Percentiles rank a stretch among this genome's conserved stretches.
Evolutionary conservation across 495 filamentous ascomycete species (phyloP).

Genomic region (Penicillium subrubescens): DNA sequence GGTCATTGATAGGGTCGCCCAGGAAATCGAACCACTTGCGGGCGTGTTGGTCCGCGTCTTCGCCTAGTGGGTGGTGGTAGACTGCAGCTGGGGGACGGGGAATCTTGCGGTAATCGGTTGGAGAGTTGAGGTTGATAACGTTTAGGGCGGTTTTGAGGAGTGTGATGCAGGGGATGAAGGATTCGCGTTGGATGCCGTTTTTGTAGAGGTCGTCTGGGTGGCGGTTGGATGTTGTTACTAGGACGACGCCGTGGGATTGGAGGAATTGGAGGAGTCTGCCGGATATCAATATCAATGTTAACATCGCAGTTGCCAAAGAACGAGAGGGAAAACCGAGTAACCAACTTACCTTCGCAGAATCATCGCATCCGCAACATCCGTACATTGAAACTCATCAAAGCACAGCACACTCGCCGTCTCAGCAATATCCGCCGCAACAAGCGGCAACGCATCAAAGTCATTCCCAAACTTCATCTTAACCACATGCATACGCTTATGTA

Average conservation of each 20-base stretch:
- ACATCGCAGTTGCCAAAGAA: not conserved
- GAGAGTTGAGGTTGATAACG: slow-evolving; percentile 92
- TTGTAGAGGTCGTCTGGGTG: slow-evolving; percentile 96
- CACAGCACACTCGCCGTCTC: slow-evolving; percentile 83
- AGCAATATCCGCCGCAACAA: slow-evolving; percentile 91
- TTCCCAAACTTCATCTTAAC: slow-evolving; percentile 88
- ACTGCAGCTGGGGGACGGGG: slow-evolving; percentile 91
- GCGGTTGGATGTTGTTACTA: slow-evolving; percentile 95
- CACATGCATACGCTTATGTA: slow-evolving; percentile 87
- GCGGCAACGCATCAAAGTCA: slow-evolving; percentile 88
- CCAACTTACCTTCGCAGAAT: slow-evolving; percentile 71
- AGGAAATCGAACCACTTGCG: slow-evolving; percentile 95
- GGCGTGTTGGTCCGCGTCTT: slow-evolving; percentile 74
- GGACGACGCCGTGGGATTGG: slow-evolving; percentile 94
- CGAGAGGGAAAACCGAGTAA: not conserved
- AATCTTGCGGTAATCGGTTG: slow-evolving; percentile 96
- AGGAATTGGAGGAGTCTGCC: slow-evolving; percentile 77
- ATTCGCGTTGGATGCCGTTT: slow-evolving; percentile 94
- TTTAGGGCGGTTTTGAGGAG: slow-evolving; percentile 79
- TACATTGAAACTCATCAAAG: slow-evolving; percentile 99
- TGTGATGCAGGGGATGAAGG: slow-evolving; percentile 93
- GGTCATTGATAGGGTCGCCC: slow-evolving; percentile 76
- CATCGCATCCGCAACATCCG: slow-evolving; percentile 98
- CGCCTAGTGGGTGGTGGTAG: slow-evolving; percentile 84
- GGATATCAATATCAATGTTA: not conserved